phyloP scores from a whole-genome alignment of 768 basidiomycete species.

The Mycena epipterygia region DNA sequence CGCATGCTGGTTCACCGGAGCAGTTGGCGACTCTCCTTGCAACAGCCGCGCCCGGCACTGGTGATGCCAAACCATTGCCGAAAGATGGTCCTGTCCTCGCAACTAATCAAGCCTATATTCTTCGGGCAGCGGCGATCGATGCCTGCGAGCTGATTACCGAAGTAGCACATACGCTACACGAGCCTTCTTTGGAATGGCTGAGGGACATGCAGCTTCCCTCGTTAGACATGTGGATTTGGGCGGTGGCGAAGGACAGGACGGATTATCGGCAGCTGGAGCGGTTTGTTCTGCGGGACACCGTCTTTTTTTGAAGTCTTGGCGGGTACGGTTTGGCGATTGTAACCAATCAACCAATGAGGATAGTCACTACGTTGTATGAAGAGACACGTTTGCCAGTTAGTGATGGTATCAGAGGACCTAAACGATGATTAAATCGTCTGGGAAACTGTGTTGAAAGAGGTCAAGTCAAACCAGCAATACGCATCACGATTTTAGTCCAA shows the following conservation, averaged over 20 bases:
- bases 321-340: neutral
- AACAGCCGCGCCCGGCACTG: constrained; percentile 34
- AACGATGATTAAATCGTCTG: constrained; percentile 16
- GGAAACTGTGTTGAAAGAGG: constrained; percentile 20
- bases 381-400: constrained; percentile 13
- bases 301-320: constrained; percentile 70
- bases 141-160: constrained; percentile 81
- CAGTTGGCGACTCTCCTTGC: constrained; percentile 58
- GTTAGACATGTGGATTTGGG: constrained; percentile 87
- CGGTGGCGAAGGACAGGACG: constrained; percentile 80
- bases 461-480: neutral
- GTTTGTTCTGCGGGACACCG: constrained; percentile 75
- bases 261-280: constrained; percentile 78
- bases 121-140: constrained; percentile 86
- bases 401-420: constrained; percentile 7
- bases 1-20: constrained; percentile 55
- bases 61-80: constrained; percentile 26
- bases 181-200: constrained; percentile 61
- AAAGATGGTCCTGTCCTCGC: constrained; percentile 68
- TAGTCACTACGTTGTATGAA: constrained; percentile 2
- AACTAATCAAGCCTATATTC: constrained; percentile 72
- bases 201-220: constrained; percentile 69
- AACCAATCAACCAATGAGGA: constrained; percentile 17
- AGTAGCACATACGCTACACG: constrained; percentile 58
- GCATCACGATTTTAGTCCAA: neutral